Evolutionary conservation across 1,284 basidiomycete species (phyloP).

Genomic region (Leccinum fallax): DNA sequence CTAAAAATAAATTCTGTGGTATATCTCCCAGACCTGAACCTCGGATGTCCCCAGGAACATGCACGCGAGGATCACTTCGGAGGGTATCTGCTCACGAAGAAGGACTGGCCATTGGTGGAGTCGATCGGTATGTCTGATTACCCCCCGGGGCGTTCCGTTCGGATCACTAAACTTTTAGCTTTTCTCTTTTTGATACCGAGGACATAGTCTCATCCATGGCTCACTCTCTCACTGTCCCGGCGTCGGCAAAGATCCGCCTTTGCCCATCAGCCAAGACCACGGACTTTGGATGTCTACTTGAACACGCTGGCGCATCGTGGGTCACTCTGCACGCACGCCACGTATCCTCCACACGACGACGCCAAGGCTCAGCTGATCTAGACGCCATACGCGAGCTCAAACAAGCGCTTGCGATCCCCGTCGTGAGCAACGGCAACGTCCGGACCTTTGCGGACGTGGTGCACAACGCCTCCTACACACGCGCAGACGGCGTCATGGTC

Average conservation of each 20-base stretch:
- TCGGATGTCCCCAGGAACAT: constrained; percentile 72
- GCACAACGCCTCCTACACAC: constrained; percentile 54
- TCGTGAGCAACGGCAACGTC: constrained; percentile 81
- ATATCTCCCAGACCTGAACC: constrained; percentile 48
- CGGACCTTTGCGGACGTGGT: constrained; percentile 56
- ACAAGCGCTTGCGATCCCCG: constrained; percentile 50
- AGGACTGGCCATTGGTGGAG: constrained; percentile 70
- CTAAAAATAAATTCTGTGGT: constrained; percentile 12
- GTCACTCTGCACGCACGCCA: constrained; percentile 73
- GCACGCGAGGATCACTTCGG: constrained; percentile 71
- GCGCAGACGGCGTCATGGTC: constrained; percentile 78
- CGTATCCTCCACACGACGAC: constrained; percentile 63
- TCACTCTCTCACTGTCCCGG: constrained; percentile 58
- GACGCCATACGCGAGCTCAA: constrained; percentile 57
- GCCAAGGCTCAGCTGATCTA: constrained; percentile 71
- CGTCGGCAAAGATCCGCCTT: constrained; percentile 66
- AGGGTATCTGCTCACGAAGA: constrained; percentile 68
- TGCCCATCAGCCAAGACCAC: constrained; percentile 52
- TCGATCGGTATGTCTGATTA: constrained; percentile 49
- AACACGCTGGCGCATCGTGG: constrained; percentile 63
- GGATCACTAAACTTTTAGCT: not conserved
- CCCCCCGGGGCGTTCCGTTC: not conserved
- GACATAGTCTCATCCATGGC: constrained; percentile 57
- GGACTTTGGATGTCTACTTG: constrained; percentile 57
- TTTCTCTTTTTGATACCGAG: not conserved